Percentiles rank a stretch among this genome's conserved stretches.
phyloP scores from a whole-genome alignment of 257 asterid species.

The Solanum pennellii region DNA sequence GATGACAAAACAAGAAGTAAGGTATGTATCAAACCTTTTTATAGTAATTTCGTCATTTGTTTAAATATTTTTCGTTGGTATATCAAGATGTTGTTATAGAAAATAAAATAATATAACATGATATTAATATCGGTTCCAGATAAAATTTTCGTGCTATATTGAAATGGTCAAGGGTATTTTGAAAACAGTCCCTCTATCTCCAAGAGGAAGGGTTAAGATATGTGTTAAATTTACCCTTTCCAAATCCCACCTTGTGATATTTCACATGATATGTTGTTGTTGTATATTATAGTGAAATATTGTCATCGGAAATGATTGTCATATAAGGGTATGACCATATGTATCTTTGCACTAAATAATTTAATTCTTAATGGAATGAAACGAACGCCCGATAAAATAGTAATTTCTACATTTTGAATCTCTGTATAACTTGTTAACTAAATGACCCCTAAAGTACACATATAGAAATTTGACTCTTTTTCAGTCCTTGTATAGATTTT shows the following conservation, averaged over 20 bases:
- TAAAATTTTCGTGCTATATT: not conserved
- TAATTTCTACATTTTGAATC: not conserved
- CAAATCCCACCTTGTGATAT: not conserved
- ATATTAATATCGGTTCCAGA: not conserved
- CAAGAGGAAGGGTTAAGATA: rapidly evolving
- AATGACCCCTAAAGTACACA: not conserved
- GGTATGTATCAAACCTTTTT: constrained; percentile 9
- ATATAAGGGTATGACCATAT: not conserved
- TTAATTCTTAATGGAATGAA: not conserved
- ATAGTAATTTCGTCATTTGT: not conserved
- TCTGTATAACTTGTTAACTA: not conserved
- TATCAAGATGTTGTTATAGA: not conserved
- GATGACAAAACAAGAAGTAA: constrained; percentile 39
- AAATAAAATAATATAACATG: not conserved
- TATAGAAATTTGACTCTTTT: not conserved
- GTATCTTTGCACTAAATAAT: not conserved
- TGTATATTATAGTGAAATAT: not conserved
- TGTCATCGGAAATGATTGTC: too few relatives aligned
- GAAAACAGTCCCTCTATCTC: not conserved
- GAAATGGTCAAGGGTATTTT: not conserved
- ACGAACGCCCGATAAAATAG: not conserved
- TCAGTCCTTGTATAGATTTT: not conserved
- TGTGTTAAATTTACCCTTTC: not conserved
- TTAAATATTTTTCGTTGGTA: not conserved
- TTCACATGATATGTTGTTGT: not conserved